Conservation (phyloP, 768 basidiomycete genomes). For the Cystobasidium ongulense region DNA sequence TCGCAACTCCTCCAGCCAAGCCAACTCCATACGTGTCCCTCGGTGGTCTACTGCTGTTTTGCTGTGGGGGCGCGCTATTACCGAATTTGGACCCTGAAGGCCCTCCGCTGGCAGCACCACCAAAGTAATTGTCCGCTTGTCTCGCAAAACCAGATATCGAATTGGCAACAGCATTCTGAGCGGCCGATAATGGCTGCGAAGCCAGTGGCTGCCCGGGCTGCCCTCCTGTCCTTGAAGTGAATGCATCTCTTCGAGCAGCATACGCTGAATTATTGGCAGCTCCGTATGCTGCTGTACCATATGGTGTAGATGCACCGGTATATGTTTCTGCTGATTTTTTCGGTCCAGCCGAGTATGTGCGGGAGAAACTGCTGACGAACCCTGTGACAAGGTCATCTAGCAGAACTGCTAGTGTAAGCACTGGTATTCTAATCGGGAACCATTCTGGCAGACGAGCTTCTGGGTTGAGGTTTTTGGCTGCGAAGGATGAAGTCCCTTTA, state of each 20-base stretch:
- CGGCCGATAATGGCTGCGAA: not conserved
- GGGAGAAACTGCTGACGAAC: conserved; percentile 48
- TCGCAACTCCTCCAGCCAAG: not conserved
- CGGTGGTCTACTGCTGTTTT: not conserved
- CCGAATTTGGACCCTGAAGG: not conserved
- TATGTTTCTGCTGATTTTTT: conserved; percentile 34
- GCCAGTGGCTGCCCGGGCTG: not conserved
- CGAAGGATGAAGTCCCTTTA: conserved; percentile 1
- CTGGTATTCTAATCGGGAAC: conserved; percentile 63
- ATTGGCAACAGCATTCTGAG: not conserved
- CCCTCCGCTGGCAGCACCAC: not conserved
- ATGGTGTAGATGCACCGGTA: conserved; percentile 23
- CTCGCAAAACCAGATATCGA: conserved; percentile 19
- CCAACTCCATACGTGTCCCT: conserved; percentile 15
- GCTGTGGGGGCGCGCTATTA: not conserved
- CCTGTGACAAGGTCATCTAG: conserved; percentile 63
- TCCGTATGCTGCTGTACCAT: conserved; percentile 17
- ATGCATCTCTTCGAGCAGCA: conserved; percentile 28
- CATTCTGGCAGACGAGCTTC: conserved; percentile 39
- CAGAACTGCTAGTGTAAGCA: conserved; percentile 66
- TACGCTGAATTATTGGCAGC: conserved; percentile 6
- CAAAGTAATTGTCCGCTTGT: conserved; percentile 27
- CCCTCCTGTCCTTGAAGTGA: not conserved
- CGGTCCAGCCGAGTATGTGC: conserved; percentile 48
- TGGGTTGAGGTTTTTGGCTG: conserved; percentile 40